phyloP scores from a whole-genome alignment of 2,329 filamentous ascomycete genomes.

The Alternaria metachromatica region DNA sequence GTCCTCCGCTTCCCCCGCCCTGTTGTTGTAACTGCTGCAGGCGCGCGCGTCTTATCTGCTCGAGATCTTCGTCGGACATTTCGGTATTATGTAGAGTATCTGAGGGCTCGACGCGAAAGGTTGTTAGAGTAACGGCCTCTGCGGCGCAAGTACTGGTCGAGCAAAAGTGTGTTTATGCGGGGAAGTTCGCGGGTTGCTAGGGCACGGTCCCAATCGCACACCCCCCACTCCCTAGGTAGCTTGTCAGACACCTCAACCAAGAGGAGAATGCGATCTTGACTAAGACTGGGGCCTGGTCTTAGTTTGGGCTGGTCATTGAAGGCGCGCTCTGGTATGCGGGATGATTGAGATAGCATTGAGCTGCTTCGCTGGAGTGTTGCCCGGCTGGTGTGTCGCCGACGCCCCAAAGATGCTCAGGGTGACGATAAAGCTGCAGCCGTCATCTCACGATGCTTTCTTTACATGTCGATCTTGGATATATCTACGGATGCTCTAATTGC shows the following conservation, averaged over 20 bases:
- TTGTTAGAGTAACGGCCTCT: background rate
- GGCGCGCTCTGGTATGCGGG: background rate
- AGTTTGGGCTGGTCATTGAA: background rate
- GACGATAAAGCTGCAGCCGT: background rate
- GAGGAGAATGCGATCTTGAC: background rate
- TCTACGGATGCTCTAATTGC: background rate
- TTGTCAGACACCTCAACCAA: background rate
- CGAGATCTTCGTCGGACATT: slow-evolving; percentile 72
- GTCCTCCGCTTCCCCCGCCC: slow-evolving; percentile 60
- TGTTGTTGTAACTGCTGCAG: slow-evolving; percentile 89
- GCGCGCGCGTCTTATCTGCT: slow-evolving; percentile 89
- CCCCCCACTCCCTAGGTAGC: background rate
- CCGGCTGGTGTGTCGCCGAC: background rate
- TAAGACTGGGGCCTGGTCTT: background rate
- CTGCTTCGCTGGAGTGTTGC: background rate
- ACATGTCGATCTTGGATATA: background rate
- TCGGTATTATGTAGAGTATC: background rate
- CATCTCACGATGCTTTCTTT: background rate
- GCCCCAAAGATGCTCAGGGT: background rate
- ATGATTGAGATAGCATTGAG: background rate
- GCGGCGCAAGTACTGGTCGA: slow-evolving; percentile 2
- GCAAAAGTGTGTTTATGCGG: slow-evolving; percentile 15
- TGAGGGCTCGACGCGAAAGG: background rate
- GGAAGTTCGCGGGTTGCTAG: slow-evolving; percentile 13
- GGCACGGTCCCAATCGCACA: background rate